Evolutionary conservation across 129 eudicot species (phyloP), one percentile per base, ranked within the genome.

Genomic region (Ambrosia artemisiifolia): DNA sequence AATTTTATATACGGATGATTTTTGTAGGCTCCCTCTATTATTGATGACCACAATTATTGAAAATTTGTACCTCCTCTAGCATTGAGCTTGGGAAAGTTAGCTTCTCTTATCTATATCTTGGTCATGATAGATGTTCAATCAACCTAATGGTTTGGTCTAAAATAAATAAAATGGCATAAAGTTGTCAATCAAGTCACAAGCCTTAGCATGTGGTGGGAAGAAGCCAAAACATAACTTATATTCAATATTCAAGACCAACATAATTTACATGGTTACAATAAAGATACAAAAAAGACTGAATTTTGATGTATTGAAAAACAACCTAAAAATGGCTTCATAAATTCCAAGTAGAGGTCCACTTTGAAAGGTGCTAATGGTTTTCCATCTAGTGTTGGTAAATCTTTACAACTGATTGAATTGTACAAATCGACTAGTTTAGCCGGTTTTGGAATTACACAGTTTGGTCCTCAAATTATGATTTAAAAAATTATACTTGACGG

Each of bases 141-240:
- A 57, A 57, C 38, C 32, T 2, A 28, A 11, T 57, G 63, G 38
- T 30, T 57, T 57, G 63, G 63, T 57, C 63, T 11, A 57, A 24
- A 24, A 11, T 28, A 57, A 57, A 7, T 28, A 24, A 28, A 57
- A 57, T 10, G 17, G 36, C 24, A 57, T 24, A 57, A 57, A 28
- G 63, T 28, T 28, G 17, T 57, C 63, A 57, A 57, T 61, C 46
- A 61, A 32, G 44, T 33, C 66, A 61, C 66, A 34, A 2, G 66
- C 43, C 11, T 61, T n/a, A 9, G 43, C 13, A 61, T 61, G 66
- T 33, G 46, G 28, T 61, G 66, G 46, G 44, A 61, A 32, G 5
- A 34, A 33, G 20, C 19, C 66, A 61, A 61, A 34, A 33, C 20
- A 13, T 61, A 61, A 34, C 66, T 12, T 12, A 13, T 13, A 24